These are phyloP conservation scores for Globisporangium recalcitrans DNA, from an alignment of 352 stramenopile genomes.

Conservation along the genomic window DNA sequence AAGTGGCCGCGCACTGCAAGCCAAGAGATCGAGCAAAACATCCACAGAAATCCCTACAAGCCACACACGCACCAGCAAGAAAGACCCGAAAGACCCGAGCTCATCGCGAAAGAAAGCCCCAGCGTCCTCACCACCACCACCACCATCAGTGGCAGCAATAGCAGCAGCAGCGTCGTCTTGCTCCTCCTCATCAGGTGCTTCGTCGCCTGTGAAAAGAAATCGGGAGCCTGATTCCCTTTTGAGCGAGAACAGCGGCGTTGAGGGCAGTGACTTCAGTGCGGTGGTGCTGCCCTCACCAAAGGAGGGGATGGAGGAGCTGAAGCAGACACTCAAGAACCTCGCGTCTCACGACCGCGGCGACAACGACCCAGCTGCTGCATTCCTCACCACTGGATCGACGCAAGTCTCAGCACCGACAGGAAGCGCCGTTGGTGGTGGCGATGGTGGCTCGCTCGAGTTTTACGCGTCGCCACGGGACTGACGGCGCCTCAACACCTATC, in stretches of 20 bases:
- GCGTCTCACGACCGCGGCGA: slow-evolving; percentile 29
- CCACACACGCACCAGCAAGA: not conserved
- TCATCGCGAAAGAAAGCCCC: not conserved
- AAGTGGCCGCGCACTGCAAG: not conserved
- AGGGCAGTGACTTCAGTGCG: slow-evolving; percentile 9
- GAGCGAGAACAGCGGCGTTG: slow-evolving; percentile 1
- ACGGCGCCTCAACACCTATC: not conserved
- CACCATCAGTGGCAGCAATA: not conserved
- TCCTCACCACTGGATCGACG: too few relatives aligned
- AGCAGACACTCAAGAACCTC: slow-evolving; percentile 63
- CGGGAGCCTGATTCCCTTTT: slow-evolving; percentile 10
- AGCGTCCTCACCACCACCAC: not conserved
- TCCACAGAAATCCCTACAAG: not conserved
- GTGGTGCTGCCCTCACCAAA: slow-evolving; percentile 30
- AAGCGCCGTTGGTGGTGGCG: not conserved
- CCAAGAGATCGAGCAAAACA: not conserved
- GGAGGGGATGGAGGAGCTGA: slow-evolving; percentile 65
- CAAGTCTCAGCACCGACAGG: not conserved
- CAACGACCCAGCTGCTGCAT: not conserved
- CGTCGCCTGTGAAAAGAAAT: not conserved
- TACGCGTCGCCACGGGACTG: slow-evolving; percentile 24
- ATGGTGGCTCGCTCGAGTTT: slow-evolving; percentile 10
- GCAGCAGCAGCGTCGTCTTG: not conserved
- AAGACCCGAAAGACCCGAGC: not conserved
- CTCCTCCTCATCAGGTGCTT: not conserved